Evolutionary conservation across 2,329 filamentous ascomycete genomes (phyloP).

Genomic region (Lithohypha guttulata): DNA sequence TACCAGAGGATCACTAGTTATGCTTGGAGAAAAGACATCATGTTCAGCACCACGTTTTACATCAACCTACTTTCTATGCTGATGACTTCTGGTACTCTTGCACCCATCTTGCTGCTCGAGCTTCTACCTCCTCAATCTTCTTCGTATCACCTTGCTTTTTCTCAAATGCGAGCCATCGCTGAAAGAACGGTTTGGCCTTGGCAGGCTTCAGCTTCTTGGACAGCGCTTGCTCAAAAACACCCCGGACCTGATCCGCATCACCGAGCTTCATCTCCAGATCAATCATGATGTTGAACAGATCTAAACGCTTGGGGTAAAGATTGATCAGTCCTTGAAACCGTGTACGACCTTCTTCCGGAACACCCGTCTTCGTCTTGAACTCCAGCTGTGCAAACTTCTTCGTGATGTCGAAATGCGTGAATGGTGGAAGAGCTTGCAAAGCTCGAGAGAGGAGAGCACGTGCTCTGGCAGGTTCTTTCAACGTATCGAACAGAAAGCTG

Average conservation of each 20-base stretch:
- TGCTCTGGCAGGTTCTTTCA: slow-evolving; percentile 58
- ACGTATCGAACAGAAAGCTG: slow-evolving; percentile 72
- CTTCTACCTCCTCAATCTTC: slow-evolving; percentile 59
- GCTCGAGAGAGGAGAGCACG: slow-evolving; percentile 72
- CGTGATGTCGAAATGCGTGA: slow-evolving; percentile 62
- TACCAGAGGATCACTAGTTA: no score
- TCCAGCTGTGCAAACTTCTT: slow-evolving; percentile 85
- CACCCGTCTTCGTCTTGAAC: slow-evolving; percentile 71
- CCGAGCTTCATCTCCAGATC: slow-evolving; percentile 64
- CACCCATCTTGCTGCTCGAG: slow-evolving; percentile 43
- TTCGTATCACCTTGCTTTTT: slow-evolving; percentile 57
- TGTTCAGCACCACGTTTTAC: background rate
- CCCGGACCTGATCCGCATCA: slow-evolving; percentile 52
- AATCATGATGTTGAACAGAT: slow-evolving; percentile 85
- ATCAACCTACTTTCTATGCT: background rate
- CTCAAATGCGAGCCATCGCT: slow-evolving; percentile 85
- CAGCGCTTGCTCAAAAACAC: slow-evolving; percentile 69
- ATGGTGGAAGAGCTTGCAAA: slow-evolving; percentile 64
- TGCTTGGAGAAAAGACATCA: no score
- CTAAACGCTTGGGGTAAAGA: slow-evolving; percentile 77
- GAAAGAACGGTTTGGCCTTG: slow-evolving; percentile 79
- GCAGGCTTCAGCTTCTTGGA: slow-evolving; percentile 61
- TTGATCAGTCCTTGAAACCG: slow-evolving; percentile 82
- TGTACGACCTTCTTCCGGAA: slow-evolving; percentile 83
- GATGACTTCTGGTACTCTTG: slow-evolving; percentile 1